phyloP scores from a whole-genome alignment of 768 basidiomycete species.

The Hericium alpestre region DNA sequence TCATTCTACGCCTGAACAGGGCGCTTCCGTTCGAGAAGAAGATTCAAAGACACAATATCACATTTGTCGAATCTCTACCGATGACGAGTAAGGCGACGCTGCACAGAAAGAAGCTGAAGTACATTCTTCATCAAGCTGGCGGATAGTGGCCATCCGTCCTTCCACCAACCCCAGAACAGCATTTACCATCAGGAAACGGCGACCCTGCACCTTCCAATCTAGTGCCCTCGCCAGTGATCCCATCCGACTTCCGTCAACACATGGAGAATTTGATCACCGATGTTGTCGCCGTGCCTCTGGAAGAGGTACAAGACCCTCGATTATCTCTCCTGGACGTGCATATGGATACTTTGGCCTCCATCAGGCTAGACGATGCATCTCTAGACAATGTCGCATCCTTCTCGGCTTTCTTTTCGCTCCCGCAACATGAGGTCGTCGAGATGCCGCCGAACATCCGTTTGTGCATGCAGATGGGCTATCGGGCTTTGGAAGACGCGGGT shows the following conservation, averaged over 20 bases:
- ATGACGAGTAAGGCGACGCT: background rate
- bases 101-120: background rate
- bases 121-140: background rate
- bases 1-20: background rate
- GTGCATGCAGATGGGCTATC: constrained; percentile 1
- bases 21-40: background rate
- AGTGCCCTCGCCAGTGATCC: background rate
- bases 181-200: background rate
- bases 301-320: background rate
- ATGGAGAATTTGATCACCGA: background rate
- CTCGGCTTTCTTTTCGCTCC: background rate
- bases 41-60: background rate
- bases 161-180: background rate
- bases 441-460: constrained; percentile 1
- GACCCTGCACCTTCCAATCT: background rate
- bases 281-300: background rate
- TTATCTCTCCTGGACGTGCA: background rate
- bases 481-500: constrained; percentile 1
- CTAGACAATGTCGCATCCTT: background rate
- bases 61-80: background rate
- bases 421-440: background rate
- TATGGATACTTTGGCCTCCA: background rate
- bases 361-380: background rate
- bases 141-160: background rate
- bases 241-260: background rate